phyloP scores from a whole-genome alignment of 495 filamentous ascomycete species.

The Aspergillus leporis region DNA sequence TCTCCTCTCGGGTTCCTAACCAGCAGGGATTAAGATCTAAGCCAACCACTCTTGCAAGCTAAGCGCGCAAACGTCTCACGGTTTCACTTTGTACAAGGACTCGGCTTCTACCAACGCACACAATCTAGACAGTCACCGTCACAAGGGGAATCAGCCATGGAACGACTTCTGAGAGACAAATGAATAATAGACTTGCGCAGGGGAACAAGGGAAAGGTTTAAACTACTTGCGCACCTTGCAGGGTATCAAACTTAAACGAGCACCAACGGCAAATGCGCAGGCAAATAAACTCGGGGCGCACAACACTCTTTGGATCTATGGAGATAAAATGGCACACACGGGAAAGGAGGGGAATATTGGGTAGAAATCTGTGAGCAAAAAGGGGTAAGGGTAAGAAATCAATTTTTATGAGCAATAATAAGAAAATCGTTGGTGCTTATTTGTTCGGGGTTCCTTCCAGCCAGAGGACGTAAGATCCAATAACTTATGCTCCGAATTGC shows the following conservation, averaged over 20 bases:
- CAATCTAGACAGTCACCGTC: conserved; percentile 18
- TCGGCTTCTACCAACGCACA: conserved; percentile 14
- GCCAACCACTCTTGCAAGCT: conserved; percentile 13
- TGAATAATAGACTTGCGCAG: neutral
- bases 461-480: neutral
- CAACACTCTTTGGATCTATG: neutral
- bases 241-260: conserved; percentile 5
- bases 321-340: neutral
- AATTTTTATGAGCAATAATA: neutral
- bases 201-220: conserved; percentile 1
- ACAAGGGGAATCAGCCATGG: neutral
- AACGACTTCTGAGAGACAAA: neutral
- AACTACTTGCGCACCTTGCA: conserved; percentile 5
- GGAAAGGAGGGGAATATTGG: neutral
- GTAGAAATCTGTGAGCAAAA: neutral
- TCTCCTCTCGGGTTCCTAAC: conserved; percentile 8
- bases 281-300: neutral
- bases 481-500: conserved; percentile 13
- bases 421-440: neutral
- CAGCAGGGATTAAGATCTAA: conserved; percentile 10
- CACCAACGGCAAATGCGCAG: conserved; percentile 1
- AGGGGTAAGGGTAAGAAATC: neutral
- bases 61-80: conserved; percentile 22
- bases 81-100: conserved; percentile 16
- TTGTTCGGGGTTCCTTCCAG: neutral